Conservation (phyloP, 345 rosid species). For the Citrus inodora region DNA sequence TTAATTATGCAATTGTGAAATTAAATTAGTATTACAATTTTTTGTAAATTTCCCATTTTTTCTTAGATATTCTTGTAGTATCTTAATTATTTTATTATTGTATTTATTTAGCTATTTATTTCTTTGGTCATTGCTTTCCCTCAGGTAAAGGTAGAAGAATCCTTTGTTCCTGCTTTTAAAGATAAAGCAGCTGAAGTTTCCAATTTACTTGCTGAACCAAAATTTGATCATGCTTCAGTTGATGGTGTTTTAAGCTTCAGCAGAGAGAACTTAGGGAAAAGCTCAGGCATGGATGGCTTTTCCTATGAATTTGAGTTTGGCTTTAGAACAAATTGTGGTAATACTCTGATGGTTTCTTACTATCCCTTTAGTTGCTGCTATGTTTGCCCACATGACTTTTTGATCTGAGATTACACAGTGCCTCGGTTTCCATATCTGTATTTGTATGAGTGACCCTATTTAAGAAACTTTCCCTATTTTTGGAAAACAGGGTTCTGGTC, state of each 20-base stretch:
- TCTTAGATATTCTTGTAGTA: slow-evolving; percentile 10
- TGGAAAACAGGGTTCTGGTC: background rate
- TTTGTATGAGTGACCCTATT: background rate
- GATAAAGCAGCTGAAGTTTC: slow-evolving; percentile 45
- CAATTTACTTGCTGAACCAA: slow-evolving; percentile 45
- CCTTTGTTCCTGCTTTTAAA: slow-evolving; percentile 34
- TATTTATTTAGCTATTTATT: background rate
- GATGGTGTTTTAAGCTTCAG: slow-evolving; percentile 50
- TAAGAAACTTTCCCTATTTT: background rate
- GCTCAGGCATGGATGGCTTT: slow-evolving; percentile 45
- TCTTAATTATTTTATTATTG: background rate
- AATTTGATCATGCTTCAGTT: slow-evolving; percentile 40
- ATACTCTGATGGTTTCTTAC: slow-evolving; percentile 1
- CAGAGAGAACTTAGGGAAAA: slow-evolving; percentile 46
- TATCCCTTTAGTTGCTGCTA: slow-evolving; percentile 5
- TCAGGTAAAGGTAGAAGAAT: slow-evolving; percentile 48
- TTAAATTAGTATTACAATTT: background rate
- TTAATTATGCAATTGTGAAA: background rate
- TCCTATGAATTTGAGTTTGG: slow-evolving; percentile 41
- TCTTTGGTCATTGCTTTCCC: background rate
- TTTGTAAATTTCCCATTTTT: background rate
- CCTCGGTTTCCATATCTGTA: background rate
- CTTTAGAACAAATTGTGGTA: slow-evolving; percentile 41
- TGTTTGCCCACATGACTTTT: background rate
- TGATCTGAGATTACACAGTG: background rate